phyloP scores from a whole-genome alignment of 2,329 filamentous ascomycete genomes.

The Remersonia thermophila region DNA sequence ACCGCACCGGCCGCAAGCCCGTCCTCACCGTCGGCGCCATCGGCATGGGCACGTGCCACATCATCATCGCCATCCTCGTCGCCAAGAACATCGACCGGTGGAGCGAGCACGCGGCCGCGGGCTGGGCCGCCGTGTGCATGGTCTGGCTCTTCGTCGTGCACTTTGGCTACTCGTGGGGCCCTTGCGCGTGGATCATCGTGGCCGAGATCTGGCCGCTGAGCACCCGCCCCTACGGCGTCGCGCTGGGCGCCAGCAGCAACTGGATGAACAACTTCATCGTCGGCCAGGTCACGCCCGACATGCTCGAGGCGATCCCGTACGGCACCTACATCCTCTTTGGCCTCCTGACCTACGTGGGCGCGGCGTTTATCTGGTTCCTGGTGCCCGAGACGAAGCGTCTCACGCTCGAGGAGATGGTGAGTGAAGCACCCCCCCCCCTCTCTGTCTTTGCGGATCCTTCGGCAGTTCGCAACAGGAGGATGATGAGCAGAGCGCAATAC shows the following conservation, averaged over 20 bases:
- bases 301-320: constrained; percentile 52
- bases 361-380: constrained; percentile 48
- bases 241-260: constrained; percentile 53
- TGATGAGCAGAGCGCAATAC: too few species aligned
- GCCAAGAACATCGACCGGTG: constrained; percentile 51
- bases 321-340: constrained; percentile 65
- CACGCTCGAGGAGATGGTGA: constrained; percentile 51
- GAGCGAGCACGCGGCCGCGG: constrained; percentile 43
- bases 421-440: too few species aligned
- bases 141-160: constrained; percentile 65
- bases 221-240: constrained; percentile 57
- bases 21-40: constrained; percentile 52
- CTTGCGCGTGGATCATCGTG: constrained; percentile 62
- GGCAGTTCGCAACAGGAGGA: too few species aligned
- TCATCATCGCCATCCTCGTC: constrained; percentile 59
- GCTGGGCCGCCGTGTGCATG: constrained; percentile 57
- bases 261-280: constrained; percentile 56
- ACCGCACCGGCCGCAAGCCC: constrained; percentile 50
- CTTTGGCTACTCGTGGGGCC: constrained; percentile 67
- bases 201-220: constrained; percentile 64
- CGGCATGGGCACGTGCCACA: constrained; percentile 58
- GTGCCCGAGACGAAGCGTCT: constrained; percentile 54
- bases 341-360: constrained; percentile 48
- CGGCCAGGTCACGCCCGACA: constrained; percentile 56
- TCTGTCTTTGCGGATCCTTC: too few species aligned